phyloP scores from a whole-genome alignment of 208 protist species.

The Herpetomonas tarakana region DNA sequence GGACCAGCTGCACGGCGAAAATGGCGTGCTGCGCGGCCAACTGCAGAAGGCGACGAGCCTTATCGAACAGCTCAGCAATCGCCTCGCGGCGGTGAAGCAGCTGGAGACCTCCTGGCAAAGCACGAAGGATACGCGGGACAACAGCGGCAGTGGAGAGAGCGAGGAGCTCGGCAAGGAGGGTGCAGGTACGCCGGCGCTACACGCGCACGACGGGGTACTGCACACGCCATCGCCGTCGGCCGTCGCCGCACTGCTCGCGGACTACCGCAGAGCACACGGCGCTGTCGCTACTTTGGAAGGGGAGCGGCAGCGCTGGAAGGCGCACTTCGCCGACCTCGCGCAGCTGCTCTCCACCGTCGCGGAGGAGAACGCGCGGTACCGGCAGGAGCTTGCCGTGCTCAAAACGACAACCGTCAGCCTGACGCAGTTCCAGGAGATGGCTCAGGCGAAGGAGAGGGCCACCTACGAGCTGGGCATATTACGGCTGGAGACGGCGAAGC shows the following conservation, averaged over 20 bases:
- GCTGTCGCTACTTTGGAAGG: not conserved
- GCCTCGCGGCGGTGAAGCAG: not conserved
- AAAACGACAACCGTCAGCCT: constrained; percentile 21
- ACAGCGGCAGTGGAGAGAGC: not conserved
- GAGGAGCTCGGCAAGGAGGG: constrained; percentile 1
- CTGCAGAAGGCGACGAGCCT: constrained; percentile 15
- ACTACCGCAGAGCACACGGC: constrained; percentile 6
- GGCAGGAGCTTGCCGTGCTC: constrained; percentile 25
- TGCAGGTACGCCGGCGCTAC: not conserved
- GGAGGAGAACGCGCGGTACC: constrained; percentile 29
- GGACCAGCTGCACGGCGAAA: constrained; percentile 19
- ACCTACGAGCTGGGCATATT: constrained; percentile 9
- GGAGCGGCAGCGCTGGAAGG: constrained; percentile 1
- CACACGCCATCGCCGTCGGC: not conserved
- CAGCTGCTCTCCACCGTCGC: constrained; percentile 13
- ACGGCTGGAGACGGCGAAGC: constrained; percentile 17
- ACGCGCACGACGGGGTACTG: not conserved
- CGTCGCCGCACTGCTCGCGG: constrained; percentile 4
- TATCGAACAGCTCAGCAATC: constrained; percentile 23
- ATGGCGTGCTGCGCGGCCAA: constrained; percentile 24
- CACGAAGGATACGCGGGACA: not conserved
- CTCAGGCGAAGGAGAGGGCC: constrained; percentile 22
- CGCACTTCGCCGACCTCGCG: not conserved
- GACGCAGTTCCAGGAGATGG: constrained; percentile 15
- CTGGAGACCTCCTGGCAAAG: constrained; percentile 1